Evolutionary conservation across 2,329 filamentous ascomycete genomes (phyloP), one percentile per base, ranked within the genome.

Genomic region (Trichoderma sp.): DNA sequence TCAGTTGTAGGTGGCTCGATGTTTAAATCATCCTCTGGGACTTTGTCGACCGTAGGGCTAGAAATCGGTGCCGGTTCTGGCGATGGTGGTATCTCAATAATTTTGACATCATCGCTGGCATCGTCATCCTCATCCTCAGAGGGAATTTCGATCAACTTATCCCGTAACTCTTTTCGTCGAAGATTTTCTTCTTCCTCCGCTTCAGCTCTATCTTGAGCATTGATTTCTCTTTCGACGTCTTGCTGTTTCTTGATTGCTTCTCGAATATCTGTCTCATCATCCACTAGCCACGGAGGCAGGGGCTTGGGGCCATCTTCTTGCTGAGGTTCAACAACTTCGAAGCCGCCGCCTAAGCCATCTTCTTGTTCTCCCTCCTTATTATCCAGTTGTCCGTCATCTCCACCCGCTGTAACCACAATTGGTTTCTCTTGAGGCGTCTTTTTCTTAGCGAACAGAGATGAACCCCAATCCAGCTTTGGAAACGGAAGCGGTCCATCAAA

Each of bases 401-500:
- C 57, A 26, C 67, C 67, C 5, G 67, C 36, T n/a, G 55, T 53
- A 5, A 76, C 72, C 8, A 74, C 57, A 13, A 66, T 43, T 28
- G 78, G 73, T 5, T 76, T 73, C 7, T 75, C 72, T 58, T 76
- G 76, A 11, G 79, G 74, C 0, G 71, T 68, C 7, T 75, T 73
- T 70, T 83, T 85, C 73, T 84, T 85, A 6, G 81, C 81, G 72
- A 90, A 90, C 2, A 90, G 83, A 1, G 85, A 87, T 3, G 88
- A 91, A 66, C 88, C 90, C 85, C 88, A 90, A 58, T 92, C 90
- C 1, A 97, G 85, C 77, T 94, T 95, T 76, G 97, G 94, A 77
- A 99, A 99, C 0, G 96, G 96, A 6, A 99, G 81, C 0, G 95
- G 94, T 0, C 95, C 95, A 74, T 89, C 88, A 77, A 97, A 89